Conservation (phyloP, 2,329 filamentous ascomycete genomes). For the Colletotrichum coccodes region DNA sequence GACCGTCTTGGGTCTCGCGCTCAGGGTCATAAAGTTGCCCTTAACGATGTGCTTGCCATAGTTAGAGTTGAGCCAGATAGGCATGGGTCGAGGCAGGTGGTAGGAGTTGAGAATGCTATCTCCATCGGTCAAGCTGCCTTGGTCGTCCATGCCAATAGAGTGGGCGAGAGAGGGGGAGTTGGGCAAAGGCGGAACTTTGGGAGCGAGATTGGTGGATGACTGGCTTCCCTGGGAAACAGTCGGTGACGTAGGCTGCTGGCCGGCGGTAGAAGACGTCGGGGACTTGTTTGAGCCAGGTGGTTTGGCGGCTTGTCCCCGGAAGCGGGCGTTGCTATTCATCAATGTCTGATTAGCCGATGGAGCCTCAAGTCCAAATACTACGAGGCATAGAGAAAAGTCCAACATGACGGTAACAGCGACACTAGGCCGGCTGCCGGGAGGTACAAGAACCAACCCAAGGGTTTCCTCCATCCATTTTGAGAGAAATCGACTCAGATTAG, state of each 20-base stretch:
- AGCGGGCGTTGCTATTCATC: conserved; percentile 62
- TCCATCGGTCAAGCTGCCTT: conserved; percentile 56
- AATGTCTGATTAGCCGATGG: conserved; percentile 38
- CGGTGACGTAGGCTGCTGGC: conserved; percentile 60
- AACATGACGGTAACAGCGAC: conserved; percentile 3
- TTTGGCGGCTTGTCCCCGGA: conserved; percentile 65
- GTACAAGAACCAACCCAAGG: neutral
- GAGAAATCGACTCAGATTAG: conserved; percentile 9
- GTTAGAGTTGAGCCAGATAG: conserved; percentile 79
- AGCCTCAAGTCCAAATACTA: conserved; percentile 17
- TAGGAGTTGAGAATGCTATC: conserved; percentile 69
- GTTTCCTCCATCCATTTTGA: conserved; percentile 4
- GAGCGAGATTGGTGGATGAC: conserved; percentile 62
- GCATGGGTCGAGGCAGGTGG: conserved; percentile 73
- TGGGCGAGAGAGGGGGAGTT: conserved; percentile 73
- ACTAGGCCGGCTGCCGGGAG: conserved; percentile 8
- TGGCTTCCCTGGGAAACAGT: conserved; percentile 60
- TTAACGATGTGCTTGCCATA: conserved; percentile 91
- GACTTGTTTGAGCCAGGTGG: conserved; percentile 63
- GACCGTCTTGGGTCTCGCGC: conserved; percentile 90
- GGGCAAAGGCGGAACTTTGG: conserved; percentile 69
- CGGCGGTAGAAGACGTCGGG: conserved; percentile 58
- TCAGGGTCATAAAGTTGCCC: conserved; percentile 97
- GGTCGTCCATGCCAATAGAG: conserved; percentile 75
- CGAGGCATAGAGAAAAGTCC: conserved; percentile 1